These are phyloP conservation scores for Mortierella sp. DNA, from an alignment of 371 early-diverging fungal genomes.

Conservation along the genomic window DNA sequence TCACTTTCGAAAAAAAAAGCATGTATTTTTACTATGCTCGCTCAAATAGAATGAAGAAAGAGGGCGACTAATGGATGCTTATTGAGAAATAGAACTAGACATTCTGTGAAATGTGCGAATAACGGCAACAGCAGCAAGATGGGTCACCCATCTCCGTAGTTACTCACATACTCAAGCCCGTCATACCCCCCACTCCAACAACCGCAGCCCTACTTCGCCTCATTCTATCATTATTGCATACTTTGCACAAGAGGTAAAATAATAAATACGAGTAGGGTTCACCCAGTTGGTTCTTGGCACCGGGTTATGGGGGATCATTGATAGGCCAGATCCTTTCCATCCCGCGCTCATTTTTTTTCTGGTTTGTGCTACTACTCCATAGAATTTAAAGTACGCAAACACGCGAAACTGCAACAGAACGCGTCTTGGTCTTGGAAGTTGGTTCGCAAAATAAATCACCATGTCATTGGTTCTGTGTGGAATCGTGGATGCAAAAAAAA, in stretches of 20 bases:
- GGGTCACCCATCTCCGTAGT: no score
- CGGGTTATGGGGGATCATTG: background rate
- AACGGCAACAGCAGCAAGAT: no score
- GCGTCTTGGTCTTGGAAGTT: background rate
- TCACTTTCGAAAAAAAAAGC: no score
- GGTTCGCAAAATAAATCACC: background rate
- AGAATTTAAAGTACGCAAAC: background rate
- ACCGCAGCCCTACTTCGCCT: background rate
- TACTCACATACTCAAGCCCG: no score
- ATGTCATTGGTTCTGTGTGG: slow-evolving; percentile 7
- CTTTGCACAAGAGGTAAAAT: background rate
- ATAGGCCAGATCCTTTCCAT: background rate
- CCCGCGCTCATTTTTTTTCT: background rate
- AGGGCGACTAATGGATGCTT: no score
- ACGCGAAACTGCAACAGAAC: background rate
- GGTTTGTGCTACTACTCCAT: background rate
- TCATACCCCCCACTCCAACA: no score
- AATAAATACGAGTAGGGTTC: background rate
- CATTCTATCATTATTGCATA: background rate
- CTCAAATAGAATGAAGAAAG: no score
- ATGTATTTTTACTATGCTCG: no score
- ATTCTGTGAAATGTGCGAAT: no score
- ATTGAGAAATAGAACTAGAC: no score
- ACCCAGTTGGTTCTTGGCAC: background rate
- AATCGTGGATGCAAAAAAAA: background rate